Evolutionary conservation across 495 filamentous ascomycete genomes (phyloP), one percentile per base, ranked within the genome.

Genomic region (Xylaria telfairii): DNA sequence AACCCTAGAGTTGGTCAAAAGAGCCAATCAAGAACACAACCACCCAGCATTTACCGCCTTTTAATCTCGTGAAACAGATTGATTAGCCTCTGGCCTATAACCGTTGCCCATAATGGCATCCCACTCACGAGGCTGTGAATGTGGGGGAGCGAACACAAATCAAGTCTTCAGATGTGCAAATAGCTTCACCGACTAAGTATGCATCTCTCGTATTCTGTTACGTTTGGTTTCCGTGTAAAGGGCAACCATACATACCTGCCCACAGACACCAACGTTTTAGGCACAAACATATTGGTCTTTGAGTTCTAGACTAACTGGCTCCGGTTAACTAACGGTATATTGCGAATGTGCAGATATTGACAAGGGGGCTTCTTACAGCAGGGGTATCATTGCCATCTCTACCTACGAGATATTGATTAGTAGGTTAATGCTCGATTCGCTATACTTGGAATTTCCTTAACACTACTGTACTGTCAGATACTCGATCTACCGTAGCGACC

Each of bases 21-120:
- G 19, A 32, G 5, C 15, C 21, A 19, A 2, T 7, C n/a, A 15
- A 4, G 21, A 65, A 21, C 39, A 30, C 17, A 24, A 19, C 3
- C 19, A 9, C 44, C 51, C 6, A 13, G 15, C 26, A 65, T 41
- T 65, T 37, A 51, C 62, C n/a, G 61, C 62, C 26, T 47, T 61
- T 63, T 34, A 32, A 37, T 65, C 4, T 24, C 13, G 39, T 44
- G 0, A n/a, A 41, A 24, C 12, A 24, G 24, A 42, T 17, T n/a
- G 21, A 44, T 63, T 17, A 2, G 5, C 24, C 60, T 46, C 26
- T 10, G 8, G 34, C 34, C 49, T 17, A 15, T 15, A 54, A 30
- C 13, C 24, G 4, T 0, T 30, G 10, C 49, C 3, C 4, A 0
- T 6, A 37, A 21, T n/a, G 34, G n/a, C 30, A 7, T 37, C 17